Conservation (phyloP, 2,329 filamentous ascomycete species). For the Westerdykella ornata region DNA sequence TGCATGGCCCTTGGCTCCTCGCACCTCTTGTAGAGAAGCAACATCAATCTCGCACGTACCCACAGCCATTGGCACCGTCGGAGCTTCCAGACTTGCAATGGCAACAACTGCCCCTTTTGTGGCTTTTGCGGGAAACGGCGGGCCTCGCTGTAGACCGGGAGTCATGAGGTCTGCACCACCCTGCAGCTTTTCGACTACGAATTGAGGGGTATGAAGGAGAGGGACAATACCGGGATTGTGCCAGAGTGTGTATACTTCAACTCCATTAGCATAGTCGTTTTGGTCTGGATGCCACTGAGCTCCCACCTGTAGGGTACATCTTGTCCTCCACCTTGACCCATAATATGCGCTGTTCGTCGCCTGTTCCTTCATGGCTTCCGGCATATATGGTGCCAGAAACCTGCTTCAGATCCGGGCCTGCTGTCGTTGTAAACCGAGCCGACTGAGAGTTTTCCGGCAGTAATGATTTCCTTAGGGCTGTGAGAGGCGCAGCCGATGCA, state of each 20-base stretch:
- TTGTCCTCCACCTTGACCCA: constrained; percentile 59
- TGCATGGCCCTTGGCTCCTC: constrained; percentile 57
- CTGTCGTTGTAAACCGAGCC: constrained; percentile 59
- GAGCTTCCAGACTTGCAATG: constrained; percentile 53
- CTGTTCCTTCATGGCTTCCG: constrained; percentile 48
- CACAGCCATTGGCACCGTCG: constrained; percentile 57
- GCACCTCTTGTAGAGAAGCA: constrained; percentile 48
- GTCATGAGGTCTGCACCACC: constrained; percentile 64
- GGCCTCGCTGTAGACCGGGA: constrained; percentile 57
- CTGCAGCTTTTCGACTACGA: constrained; percentile 57
- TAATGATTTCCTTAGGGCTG: constrained; percentile 51
- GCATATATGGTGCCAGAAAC: constrained; percentile 60
- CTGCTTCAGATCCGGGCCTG: constrained; percentile 54
- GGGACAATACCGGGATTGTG: constrained; percentile 55
- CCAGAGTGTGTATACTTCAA: constrained; percentile 59
- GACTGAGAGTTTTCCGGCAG: constrained; percentile 58
- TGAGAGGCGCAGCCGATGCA: constrained; percentile 42
- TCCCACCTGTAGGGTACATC: constrained; percentile 44
- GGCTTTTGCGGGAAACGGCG: constrained; percentile 55
- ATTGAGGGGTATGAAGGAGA: constrained; percentile 56
- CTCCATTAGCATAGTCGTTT: background rate
- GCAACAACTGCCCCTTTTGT: constrained; percentile 57
- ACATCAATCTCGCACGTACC: constrained; percentile 61
- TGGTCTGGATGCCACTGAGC: too few relatives aligned
- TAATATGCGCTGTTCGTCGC: constrained; percentile 53